These are phyloP conservation scores for Moesziomyces aphidis DNA, from an alignment of 1,284 basidiomycete species.

Conservation along the genomic window DNA sequence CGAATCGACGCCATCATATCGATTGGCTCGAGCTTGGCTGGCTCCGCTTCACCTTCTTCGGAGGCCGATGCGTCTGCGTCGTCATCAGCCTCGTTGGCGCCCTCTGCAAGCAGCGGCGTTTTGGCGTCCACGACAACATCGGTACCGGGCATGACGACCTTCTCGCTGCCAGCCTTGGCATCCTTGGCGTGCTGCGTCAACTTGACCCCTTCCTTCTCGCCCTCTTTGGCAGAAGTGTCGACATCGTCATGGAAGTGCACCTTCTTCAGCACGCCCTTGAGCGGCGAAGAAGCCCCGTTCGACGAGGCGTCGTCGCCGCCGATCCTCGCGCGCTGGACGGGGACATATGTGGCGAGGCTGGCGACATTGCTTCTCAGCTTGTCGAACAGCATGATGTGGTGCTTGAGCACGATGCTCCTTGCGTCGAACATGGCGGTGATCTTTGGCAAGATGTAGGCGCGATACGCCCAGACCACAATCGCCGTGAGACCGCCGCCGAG, in stretches of 20 bases:
- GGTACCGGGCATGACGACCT: slow-evolving; percentile 32
- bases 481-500: slow-evolving; percentile 59
- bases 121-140: slow-evolving; percentile 44
- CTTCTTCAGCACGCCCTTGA: slow-evolving; percentile 53
- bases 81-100: slow-evolving; percentile 12
- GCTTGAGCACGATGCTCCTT: slow-evolving; percentile 49
- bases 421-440: slow-evolving; percentile 56
- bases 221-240: slow-evolving; percentile 5
- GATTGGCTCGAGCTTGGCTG: slow-evolving; percentile 48
- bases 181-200: slow-evolving; percentile 25
- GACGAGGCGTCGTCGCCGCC: slow-evolving; percentile 4
- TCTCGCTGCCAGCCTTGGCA: slow-evolving; percentile 12
- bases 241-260: slow-evolving; percentile 57
- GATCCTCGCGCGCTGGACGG: slow-evolving; percentile 15
- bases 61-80: slow-evolving; percentile 8
- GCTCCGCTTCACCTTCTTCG: slow-evolving; percentile 3
- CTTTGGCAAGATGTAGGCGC: slow-evolving; percentile 57
- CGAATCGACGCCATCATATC: slow-evolving; percentile 56
- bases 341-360: slow-evolving; percentile 31
- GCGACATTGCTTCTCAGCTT: slow-evolving; percentile 33
- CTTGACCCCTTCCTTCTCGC: slow-evolving; percentile 37
- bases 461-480: slow-evolving; percentile 51
- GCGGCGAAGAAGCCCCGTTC: slow-evolving; percentile 1
- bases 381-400: slow-evolving; percentile 52
- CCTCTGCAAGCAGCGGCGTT: slow-evolving; percentile 21